These are phyloP conservation scores for Nakazawaea ambrosiae DNA, from an alignment of 805 yeast genomes.

Conservation along the genomic window DNA sequence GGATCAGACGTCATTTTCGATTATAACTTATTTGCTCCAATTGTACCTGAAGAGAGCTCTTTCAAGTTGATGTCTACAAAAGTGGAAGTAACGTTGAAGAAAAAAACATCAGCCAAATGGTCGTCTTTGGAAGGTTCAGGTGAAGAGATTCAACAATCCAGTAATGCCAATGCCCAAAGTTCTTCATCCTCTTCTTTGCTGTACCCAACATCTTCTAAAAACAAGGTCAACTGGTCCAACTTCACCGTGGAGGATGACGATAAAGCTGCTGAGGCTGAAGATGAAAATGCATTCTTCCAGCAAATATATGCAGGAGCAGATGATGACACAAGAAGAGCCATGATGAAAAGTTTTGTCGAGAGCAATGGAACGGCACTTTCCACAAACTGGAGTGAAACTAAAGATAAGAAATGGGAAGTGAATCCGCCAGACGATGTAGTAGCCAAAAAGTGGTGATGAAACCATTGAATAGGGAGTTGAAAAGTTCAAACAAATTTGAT, in stretches of 20 bases:
- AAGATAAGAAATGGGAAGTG: conserved; percentile 53
- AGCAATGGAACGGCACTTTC: conserved; percentile 91
- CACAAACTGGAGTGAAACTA: conserved; percentile 90
- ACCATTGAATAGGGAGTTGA: not conserved
- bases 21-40: conserved; percentile 41
- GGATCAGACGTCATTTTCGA: conserved; percentile 43
- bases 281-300: conserved; percentile 65
- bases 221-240: conserved; percentile 66
- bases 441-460: conserved; percentile 46
- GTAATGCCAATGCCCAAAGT: not conserved
- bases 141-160: conserved; percentile 11
- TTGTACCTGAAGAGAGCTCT: conserved; percentile 38
- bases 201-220: conserved; percentile 63
- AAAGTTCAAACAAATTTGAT: not conserved
- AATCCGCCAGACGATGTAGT: conserved; percentile 73
- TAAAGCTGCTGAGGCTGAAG: conserved; percentile 36
- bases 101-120: conserved; percentile 46
- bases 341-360: conserved; percentile 94
- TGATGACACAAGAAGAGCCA: conserved; percentile 83
- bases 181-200: conserved; percentile 14
- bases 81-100: conserved; percentile 58
- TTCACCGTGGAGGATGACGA: conserved; percentile 29
- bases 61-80: conserved; percentile 62
- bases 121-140: conserved; percentile 34
- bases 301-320: conserved; percentile 72